A percentile compares a stretch with the other conserved stretches of the same genome.
Evolutionary conservation across 2,329 filamentous ascomycete species (phyloP).

Genomic region (Cladorrhinum sp.): DNA sequence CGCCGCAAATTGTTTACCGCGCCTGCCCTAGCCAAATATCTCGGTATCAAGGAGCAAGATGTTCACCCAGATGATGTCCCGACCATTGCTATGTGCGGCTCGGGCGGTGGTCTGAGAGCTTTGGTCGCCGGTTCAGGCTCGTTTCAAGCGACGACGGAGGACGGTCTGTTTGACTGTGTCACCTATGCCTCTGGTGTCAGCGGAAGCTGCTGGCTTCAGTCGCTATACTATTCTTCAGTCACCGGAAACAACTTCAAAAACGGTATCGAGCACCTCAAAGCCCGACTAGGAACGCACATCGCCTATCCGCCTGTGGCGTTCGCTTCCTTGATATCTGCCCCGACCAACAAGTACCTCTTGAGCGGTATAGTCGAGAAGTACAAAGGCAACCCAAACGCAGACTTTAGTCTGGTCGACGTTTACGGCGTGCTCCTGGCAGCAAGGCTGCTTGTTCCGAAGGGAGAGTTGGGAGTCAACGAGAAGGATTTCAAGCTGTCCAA

Average conservation of each 20-base stretch:
- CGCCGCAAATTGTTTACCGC: slow-evolving; percentile 67
- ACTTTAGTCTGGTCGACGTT: slow-evolving; percentile 88
- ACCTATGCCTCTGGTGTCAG: slow-evolving; percentile 96
- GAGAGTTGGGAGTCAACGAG: slow-evolving; percentile 73
- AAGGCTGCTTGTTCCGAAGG: slow-evolving; percentile 79
- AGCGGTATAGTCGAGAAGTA: slow-evolving; percentile 89
- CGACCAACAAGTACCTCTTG: slow-evolving; percentile 88
- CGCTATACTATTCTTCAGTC: slow-evolving; percentile 80
- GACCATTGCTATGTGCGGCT: slow-evolving; percentile 89
- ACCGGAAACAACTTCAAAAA: slow-evolving; percentile 63
- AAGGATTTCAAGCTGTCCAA: slow-evolving; percentile 88
- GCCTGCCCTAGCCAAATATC: slow-evolving; percentile 75
- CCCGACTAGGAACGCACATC: slow-evolving; percentile 80
- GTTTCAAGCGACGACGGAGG: slow-evolving; percentile 76
- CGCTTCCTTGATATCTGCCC: slow-evolving; percentile 75
- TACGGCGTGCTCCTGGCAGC: slow-evolving; percentile 86
- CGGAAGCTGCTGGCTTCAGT: slow-evolving; percentile 92
- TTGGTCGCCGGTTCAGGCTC: slow-evolving; percentile 89
- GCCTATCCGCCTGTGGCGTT: slow-evolving; percentile 87
- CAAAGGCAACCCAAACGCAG: slow-evolving; percentile 72
- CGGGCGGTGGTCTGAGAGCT: slow-evolving; percentile 84
- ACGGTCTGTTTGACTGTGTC: slow-evolving; percentile 86
- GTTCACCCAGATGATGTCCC: slow-evolving; percentile 94
- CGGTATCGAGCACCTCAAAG: slow-evolving; percentile 82
- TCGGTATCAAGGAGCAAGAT: slow-evolving; percentile 71